Percentiles rank a stretch among this genome's conserved stretches.
These are phyloP conservation scores for Naganishia kalamii DNA, from an alignment of 768 basidiomycete genomes.

Conservation along the genomic window DNA sequence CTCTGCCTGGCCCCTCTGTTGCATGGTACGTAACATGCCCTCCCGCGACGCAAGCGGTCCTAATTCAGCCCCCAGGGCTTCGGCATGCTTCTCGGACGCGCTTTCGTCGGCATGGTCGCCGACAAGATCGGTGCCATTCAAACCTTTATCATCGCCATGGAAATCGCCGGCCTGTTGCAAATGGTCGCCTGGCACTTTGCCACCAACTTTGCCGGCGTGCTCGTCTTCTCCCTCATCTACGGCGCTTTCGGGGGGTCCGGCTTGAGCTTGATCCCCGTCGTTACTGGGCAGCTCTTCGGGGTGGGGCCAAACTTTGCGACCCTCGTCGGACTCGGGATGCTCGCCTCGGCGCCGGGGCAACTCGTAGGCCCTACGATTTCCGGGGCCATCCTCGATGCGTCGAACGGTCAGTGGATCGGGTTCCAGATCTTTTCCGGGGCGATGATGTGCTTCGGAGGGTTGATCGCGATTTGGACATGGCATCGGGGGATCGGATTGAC, in stretches of 20 bases:
- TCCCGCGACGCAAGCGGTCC: too few relatives aligned
- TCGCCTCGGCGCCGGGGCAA: slow-evolving; percentile 10
- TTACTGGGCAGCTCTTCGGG: slow-evolving; percentile 20
- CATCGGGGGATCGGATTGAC: slow-evolving; percentile 10
- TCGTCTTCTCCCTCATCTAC: slow-evolving; percentile 21
- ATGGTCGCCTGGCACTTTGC: slow-evolving; percentile 26
- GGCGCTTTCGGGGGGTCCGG: slow-evolving; percentile 14
- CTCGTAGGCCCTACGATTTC: slow-evolving; percentile 16
- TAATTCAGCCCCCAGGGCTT: too few relatives aligned
- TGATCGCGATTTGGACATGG: slow-evolving; percentile 23
- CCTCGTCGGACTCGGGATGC: slow-evolving; percentile 23
- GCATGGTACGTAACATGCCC: too few relatives aligned
- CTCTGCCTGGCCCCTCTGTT: slow-evolving; percentile 20
- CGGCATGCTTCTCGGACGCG: slow-evolving; percentile 16
- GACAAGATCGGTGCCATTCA: slow-evolving; percentile 24
- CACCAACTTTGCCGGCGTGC: slow-evolving; percentile 16
- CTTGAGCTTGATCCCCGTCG: slow-evolving; percentile 21
- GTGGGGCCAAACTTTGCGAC: slow-evolving; percentile 17
- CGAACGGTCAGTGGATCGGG: slow-evolving; percentile 14
- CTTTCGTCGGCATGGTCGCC: slow-evolving; percentile 16
- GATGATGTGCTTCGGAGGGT: slow-evolving; percentile 15
- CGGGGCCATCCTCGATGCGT: slow-evolving; percentile 14
- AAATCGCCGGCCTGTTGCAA: slow-evolving; percentile 23
- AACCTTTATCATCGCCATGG: slow-evolving; percentile 22
- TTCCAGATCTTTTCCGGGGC: slow-evolving; percentile 22